A percentile compares a stretch with the other conserved stretches of the same genome.
phyloP scores from a whole-genome alignment of 345 rosid genomes.

The Euclidium syriacum region DNA sequence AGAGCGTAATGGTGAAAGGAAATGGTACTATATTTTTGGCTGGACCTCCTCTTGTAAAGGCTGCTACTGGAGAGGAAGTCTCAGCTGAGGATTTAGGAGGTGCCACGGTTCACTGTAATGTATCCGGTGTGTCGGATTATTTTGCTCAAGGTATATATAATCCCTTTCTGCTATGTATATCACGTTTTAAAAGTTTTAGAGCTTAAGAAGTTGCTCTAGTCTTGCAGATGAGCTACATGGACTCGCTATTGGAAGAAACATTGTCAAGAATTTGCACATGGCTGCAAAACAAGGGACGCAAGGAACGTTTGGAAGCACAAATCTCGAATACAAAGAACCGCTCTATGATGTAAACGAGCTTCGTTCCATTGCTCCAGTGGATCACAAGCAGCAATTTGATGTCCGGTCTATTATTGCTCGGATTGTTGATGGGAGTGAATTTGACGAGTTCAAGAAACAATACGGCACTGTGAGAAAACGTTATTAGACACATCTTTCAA shows the following conservation, averaged over 20 bases:
- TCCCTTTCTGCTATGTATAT: conserved; percentile 3
- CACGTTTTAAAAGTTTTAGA: neutral
- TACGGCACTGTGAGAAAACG: conserved; percentile 80
- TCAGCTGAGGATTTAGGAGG: conserved; percentile 97
- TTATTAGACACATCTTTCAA: neutral
- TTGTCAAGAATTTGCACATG: conserved; percentile 84
- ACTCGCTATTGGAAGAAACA: conserved; percentile 87
- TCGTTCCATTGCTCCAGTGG: conserved; percentile 83
- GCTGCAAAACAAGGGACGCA: conserved; percentile 52
- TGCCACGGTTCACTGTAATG: conserved; percentile 82
- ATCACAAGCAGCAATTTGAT: conserved; percentile 88
- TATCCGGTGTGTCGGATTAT: conserved; percentile 92
- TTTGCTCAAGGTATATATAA: conserved; percentile 81
- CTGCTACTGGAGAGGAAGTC: conserved; percentile 96
- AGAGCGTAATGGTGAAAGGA: conserved; percentile 97
- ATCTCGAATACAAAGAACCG: conserved; percentile 59
- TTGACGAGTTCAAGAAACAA: conserved; percentile 95
- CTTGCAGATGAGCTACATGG: conserved; percentile 89
- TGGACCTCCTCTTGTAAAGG: conserved; percentile 97
- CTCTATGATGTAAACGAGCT: conserved; percentile 76
- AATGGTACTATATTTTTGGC: conserved; percentile 96
- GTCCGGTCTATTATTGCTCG: conserved; percentile 86
- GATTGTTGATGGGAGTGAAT: conserved; percentile 91
- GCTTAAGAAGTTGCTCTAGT: conserved; percentile 26
- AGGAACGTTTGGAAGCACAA: conserved; percentile 32